Evolutionary conservation across 805 yeast species (phyloP), one percentile per base, ranked within the genome.

Genomic region (Kodamaea lidongshanica): DNA sequence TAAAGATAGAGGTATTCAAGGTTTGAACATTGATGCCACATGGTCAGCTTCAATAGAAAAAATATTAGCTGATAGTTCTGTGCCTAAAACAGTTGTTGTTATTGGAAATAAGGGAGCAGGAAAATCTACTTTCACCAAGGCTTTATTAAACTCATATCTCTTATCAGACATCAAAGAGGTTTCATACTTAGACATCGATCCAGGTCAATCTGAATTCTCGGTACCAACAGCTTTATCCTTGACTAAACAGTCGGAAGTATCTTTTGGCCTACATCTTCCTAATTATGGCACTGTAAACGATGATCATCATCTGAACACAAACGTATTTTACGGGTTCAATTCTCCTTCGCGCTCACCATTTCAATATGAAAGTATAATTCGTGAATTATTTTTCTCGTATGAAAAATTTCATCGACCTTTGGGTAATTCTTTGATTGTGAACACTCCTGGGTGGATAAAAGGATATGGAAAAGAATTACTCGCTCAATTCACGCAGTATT

Each of bases 401-500:
- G 16, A 16, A 4, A 18, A 28, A 10, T 23, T 36, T 7, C 40
- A 42, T 17, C 45, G 27, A 31, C 49, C 45, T 4, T 40, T 40
- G 7, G 58, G 58, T 2, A 36, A 32, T 12, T 68, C 60, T 10
- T 54, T 86, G 3, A 51, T 87, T 1, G 66, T 88, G 4, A 87
- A 87, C 45, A 73, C 88, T 1, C 89, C 96, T 0, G 95, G 95
- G 0, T 87, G 95, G 95, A 72, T 86, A 17, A 83, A 82, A 52
- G 96, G 96, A 0, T 76, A 74, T 39, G 96, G 96, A 0, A 63
- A 78, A 10, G 79, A 75, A 27, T 55, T 87, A 6, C 60, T 83
- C n/a, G 61, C 54, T 10, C 57, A 65, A 16, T 54, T 81, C 2
- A 59, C 77, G 2, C 37, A 44, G 1, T 35, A 51, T 7, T 51